Evolutionary conservation across 129 eudicot species (phyloP).

Genomic region (Saposhnikovia divaricata): DNA sequence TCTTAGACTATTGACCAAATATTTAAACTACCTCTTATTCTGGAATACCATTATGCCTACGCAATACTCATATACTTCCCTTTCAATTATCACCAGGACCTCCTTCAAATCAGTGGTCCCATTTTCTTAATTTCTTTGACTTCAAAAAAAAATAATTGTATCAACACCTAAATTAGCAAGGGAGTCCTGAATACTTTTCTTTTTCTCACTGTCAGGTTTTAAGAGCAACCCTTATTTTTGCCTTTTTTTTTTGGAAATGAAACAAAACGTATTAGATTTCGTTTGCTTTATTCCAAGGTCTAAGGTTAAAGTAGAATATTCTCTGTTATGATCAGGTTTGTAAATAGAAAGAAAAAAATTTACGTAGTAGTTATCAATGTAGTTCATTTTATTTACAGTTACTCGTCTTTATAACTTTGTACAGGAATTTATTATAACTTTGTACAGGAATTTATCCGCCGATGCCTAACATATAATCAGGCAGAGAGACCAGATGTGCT

Average conservation of each 20-base stretch:
- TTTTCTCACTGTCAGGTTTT: neutral
- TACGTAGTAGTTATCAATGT: too few relatives aligned
- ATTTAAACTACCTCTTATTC: neutral
- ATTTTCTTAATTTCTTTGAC: neutral
- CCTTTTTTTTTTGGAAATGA: neutral
- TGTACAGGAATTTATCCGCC: slow-evolving; percentile 75
- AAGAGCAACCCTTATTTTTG: neutral
- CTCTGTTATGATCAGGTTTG: neutral
- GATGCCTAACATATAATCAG: slow-evolving; percentile 80
- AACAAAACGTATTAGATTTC: too few relatives aligned
- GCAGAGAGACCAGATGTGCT: slow-evolving; percentile 89
- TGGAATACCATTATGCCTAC: too few relatives aligned
- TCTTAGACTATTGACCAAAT: neutral
- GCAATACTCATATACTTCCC: neutral
- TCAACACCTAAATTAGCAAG: too few relatives aligned
- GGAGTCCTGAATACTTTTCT: too few relatives aligned
- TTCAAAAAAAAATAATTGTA: too few relatives aligned
- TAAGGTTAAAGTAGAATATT: neutral
- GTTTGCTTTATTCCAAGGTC: neutral
- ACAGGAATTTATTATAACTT: too few relatives aligned
- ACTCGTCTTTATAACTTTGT: neutral
- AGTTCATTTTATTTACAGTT: neutral
- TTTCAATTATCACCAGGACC: neutral
- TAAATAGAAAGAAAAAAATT: too few relatives aligned
- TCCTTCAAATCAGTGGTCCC: neutral